A percentile compares a stretch with the other conserved stretches of the same genome.
phyloP scores from a whole-genome alignment of 495 filamentous ascomycete species.

The Aspergillus indologenus region DNA sequence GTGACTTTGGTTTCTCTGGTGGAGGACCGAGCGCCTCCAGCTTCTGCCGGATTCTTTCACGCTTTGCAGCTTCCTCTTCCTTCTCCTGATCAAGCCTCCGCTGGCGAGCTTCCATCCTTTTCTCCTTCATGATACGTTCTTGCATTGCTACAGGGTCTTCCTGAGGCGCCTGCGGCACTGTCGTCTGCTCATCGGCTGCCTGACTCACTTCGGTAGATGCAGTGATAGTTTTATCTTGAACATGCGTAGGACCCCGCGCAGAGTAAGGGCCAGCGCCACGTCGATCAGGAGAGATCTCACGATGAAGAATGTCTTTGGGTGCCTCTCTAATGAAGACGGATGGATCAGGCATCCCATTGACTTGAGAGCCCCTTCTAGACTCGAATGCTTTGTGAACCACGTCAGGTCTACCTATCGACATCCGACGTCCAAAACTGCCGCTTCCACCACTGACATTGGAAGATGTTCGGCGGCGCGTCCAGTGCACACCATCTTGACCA shows the following conservation, averaged over 20 bases:
- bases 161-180: slow-evolving; percentile 33
- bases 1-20: slow-evolving; percentile 55
- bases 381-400: slow-evolving; percentile 45
- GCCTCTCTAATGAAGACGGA: slow-evolving; percentile 28
- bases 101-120: slow-evolving; percentile 70
- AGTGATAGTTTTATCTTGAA: slow-evolving; percentile 28
- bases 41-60: slow-evolving; percentile 80
- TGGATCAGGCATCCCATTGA: slow-evolving; percentile 38
- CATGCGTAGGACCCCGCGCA: slow-evolving; percentile 47
- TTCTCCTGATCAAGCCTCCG: slow-evolving; percentile 79
- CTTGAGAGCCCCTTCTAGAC: slow-evolving; percentile 44
- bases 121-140: slow-evolving; percentile 81
- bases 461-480: slow-evolving; percentile 79
- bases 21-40: slow-evolving; percentile 71
- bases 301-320: slow-evolving; percentile 20
- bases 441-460: slow-evolving; percentile 94
- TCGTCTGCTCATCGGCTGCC: slow-evolving; percentile 27
- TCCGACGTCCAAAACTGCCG: slow-evolving; percentile 59
- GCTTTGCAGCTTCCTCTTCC: slow-evolving; percentile 70
- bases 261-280: slow-evolving; percentile 39
- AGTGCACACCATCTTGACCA: slow-evolving; percentile 62
- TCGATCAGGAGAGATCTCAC: slow-evolving; percentile 27
- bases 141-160: slow-evolving; percentile 67
- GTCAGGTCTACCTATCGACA: slow-evolving; percentile 53
- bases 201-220: slow-evolving; percentile 38